Percentiles rank a stretch among this genome's conserved stretches.
These are phyloP conservation scores for Lecanicillium sp. DNA, from an alignment of 2,329 filamentous ascomycete species.

Conservation along the genomic window DNA sequence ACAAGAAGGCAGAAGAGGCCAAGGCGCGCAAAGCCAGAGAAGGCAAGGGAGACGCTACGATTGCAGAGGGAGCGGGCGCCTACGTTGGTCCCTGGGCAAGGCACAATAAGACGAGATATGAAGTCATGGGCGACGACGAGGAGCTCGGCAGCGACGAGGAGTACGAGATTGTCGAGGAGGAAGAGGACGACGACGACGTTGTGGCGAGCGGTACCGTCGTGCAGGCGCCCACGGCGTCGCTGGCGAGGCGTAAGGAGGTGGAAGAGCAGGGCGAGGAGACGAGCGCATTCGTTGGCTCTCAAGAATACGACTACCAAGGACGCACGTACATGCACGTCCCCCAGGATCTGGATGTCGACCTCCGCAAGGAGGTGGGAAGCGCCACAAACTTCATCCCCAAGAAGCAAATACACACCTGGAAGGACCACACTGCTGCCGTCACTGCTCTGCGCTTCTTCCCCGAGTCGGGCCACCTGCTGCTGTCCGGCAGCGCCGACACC, in stretches of 20 bases:
- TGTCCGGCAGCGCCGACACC: conserved; percentile 83
- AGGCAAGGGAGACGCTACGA: conserved; percentile 72
- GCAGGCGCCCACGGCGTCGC: conserved; percentile 45
- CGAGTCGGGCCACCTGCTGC: conserved; percentile 73
- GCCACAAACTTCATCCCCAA: conserved; percentile 89
- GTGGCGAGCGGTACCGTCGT: conserved; percentile 57
- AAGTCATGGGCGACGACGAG: conserved; percentile 66
- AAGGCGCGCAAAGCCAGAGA: conserved; percentile 68
- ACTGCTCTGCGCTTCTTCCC: conserved; percentile 90
- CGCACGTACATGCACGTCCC: conserved; percentile 97
- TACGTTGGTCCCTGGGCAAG: conserved; percentile 90
- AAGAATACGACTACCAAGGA: conserved; percentile 87
- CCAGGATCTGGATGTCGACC: conserved; percentile 78
- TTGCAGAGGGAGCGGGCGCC: conserved; percentile 78
- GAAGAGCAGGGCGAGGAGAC: conserved; percentile 65
- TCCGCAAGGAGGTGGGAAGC: conserved; percentile 73
- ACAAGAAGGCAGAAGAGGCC: conserved; percentile 64
- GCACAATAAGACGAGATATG: conserved; percentile 66
- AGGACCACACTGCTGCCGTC: conserved; percentile 73
- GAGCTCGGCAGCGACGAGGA: conserved; percentile 74
- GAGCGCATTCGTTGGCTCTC: conserved; percentile 75
- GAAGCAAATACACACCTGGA: conserved; percentile 88
- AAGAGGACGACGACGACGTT: conserved; percentile 64
- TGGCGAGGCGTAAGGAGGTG: conserved; percentile 49
- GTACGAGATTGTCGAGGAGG: conserved; percentile 69